Base-by-base conservation (phyloP, 371 early-diverging fungal genomes). In the Basidiobolus meristosporus region DNA sequence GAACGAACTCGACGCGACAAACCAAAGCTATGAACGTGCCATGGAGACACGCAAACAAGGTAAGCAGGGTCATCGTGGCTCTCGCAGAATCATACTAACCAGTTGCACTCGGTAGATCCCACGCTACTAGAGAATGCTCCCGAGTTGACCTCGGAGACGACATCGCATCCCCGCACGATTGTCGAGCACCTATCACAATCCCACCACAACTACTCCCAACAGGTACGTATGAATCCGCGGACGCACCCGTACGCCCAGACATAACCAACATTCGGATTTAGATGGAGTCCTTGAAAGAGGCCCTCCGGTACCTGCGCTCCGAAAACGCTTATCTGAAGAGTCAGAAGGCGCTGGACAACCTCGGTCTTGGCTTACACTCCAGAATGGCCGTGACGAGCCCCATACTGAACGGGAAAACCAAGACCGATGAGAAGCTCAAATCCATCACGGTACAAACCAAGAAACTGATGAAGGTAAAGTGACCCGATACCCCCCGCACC, bases 301-400 rank as follows among this genome's bases (percentile, higher is more conserved):
- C 80, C 0, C 51, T 86, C 32, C 64, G 75, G 7, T 85, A 71
- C 51, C 39, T 88, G 40, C 70, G 86, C 33, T 59, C 71, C 16
- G 90, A 90, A 51, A 88, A 87, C 54, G 63, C 77, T 3, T 68
- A 78, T 18, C 52, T 90, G 18, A 79, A 80, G 52, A 65, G 76
- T 16, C 44, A 52, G 9, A 68, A 67, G 16, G 54, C 65, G 5
- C 45, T 60, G 40, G 43, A 54, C 20, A 56, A 51, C 1, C 45
- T 70, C 20, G 52, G 63, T 15, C 43, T 67, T 20, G 47, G 32
- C 18, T 29, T 40, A 17, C 38, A 35, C 12, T 18, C 39, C 0
- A 39, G 30, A 20, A 33, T 39, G 14, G 22, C 42, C 6, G 31
- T 28, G 2, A 23, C 42, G 16, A 43, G 33, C 7, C 36, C 52